Evolutionary conservation across 306 rosid genomes (phyloP), one percentile per base, ranked within the genome.

Genomic region (Aeschynomene evenia): DNA sequence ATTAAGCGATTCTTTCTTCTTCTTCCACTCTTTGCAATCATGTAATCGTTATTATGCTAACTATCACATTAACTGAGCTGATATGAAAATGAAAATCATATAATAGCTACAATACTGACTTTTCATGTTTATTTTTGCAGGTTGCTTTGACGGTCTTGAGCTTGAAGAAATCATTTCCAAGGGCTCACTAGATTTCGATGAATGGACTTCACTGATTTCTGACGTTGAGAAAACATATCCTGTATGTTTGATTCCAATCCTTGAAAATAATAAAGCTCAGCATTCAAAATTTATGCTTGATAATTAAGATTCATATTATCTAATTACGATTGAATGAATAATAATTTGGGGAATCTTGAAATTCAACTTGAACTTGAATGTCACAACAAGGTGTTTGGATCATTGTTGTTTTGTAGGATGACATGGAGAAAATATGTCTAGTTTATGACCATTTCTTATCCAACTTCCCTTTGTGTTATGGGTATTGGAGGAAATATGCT

Each of bases 401-500:
- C 70, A 63, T 55, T 70, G 11, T n/a, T n/a, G n/a, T n/a, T n/a
- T n/a, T 84, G 84, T 85, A 93, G 98, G 96, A 86, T 65, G 85
- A 83, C 60, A 14, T 74, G 56, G 81, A 83, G 70, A 86, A 83
- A 63, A 79, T 88, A 57, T 77, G 85, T 39, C 69, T 82, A 61
- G 91, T 84, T 39, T 93, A 86, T 64, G 88, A 88, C 40, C 53
- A 84, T 52, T 93, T 90, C 82, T 79, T 93, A 82, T 86, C 90
- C 1, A 65, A 86, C 81, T 93, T 83, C 68, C 96, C 98, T 51
- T 64, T 93, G 81, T 93, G 98, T 85, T 80, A 86, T 67, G 93
- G 96, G 67, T 93, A 93, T 70, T 93, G 97, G 98, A 78, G 87
- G 80, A 88, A 81, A 73, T 93, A 88, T 57, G 96, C 87, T 45